Evolutionary conservation across 768 basidiomycete species (phyloP).

Genomic region (Neoboletus subvelutipes): DNA sequence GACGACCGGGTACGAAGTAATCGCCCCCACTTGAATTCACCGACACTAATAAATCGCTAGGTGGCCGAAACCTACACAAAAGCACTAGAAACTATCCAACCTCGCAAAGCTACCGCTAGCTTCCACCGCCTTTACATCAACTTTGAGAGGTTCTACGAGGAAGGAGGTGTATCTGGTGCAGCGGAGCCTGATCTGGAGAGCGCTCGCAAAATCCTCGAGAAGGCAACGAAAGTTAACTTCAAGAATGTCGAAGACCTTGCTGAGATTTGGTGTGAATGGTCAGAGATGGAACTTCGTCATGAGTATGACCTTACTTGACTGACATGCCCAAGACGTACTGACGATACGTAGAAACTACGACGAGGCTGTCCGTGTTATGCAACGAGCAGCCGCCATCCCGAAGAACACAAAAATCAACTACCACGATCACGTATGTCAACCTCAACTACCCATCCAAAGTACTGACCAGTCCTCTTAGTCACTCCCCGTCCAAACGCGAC

Average conservation of each 20-base stretch:
- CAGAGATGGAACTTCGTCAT: constrained; percentile 94
- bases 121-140: constrained; percentile 88
- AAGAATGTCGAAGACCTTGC: constrained; percentile 96
- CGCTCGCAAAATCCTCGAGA: constrained; percentile 91
- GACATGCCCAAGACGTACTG: constrained; percentile 4
- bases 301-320: constrained; percentile 58
- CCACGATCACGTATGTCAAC: constrained; percentile 80
- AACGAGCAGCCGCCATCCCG: constrained; percentile 88
- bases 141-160: constrained; percentile 97
- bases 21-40: neutral
- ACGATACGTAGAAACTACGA: constrained; percentile 80
- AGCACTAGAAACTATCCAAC: constrained; percentile 84
- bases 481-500: constrained; percentile 79
- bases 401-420: constrained; percentile 90
- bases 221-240: constrained; percentile 88
- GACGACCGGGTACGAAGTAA: constrained; percentile 74
- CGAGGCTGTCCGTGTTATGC: constrained; percentile 93
- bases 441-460: neutral
- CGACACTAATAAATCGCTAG: constrained; percentile 37
- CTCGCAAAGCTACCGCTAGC: constrained; percentile 88
- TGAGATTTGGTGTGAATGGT: constrained; percentile 99
- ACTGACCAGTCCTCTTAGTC: constrained; percentile 45
- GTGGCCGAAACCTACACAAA: constrained; percentile 91
- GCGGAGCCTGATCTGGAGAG: constrained; percentile 82
- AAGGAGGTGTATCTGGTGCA: constrained; percentile 78